These are phyloP conservation scores for Tricholoma hemisulphureum DNA, from an alignment of 768 basidiomycete species.

Conservation along the genomic window DNA sequence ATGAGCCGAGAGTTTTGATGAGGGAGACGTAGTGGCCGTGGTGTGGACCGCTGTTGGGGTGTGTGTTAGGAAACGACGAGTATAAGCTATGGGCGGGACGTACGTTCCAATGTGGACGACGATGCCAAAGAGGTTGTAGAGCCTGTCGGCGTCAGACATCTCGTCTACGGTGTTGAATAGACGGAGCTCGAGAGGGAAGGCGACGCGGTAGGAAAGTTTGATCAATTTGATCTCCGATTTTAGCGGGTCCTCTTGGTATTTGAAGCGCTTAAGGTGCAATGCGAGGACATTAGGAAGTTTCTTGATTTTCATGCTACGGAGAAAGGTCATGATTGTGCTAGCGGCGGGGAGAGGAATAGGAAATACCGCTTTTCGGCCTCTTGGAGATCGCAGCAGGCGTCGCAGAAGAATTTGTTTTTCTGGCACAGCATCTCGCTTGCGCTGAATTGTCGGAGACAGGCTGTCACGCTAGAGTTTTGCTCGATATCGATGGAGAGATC, in stretches of 20 bases:
- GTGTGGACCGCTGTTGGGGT: slow-evolving; percentile 77
- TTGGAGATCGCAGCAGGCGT: slow-evolving; percentile 93
- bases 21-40: slow-evolving; percentile 98
- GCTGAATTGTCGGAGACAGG: slow-evolving; percentile 94
- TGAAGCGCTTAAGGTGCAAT: slow-evolving; percentile 96
- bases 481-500: slow-evolving; percentile 99
- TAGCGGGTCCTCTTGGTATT: slow-evolving; percentile 90
- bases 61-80: neutral
- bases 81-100: slow-evolving; percentile 35
- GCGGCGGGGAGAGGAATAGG: slow-evolving; percentile 4
- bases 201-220: slow-evolving; percentile 95
- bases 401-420: slow-evolving; percentile 98
- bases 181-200: slow-evolving; percentile 92
- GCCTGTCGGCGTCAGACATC: slow-evolving; percentile 82
- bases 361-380: slow-evolving; percentile 95
- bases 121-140: slow-evolving; percentile 94
- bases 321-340: slow-evolving; percentile 5
- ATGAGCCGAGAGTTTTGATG: slow-evolving; percentile 78
- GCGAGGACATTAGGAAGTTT: slow-evolving; percentile 92
- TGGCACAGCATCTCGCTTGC: slow-evolving; percentile 98
- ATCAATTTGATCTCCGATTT: slow-evolving; percentile 56
- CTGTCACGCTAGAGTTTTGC: slow-evolving; percentile 94
- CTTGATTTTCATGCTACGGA: slow-evolving; percentile 94
- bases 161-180: slow-evolving; percentile 98
- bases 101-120: slow-evolving; percentile 99